phyloP scores from a whole-genome alignment of 306 rosid genomes.

The Trichosanthes cucumerina region DNA sequence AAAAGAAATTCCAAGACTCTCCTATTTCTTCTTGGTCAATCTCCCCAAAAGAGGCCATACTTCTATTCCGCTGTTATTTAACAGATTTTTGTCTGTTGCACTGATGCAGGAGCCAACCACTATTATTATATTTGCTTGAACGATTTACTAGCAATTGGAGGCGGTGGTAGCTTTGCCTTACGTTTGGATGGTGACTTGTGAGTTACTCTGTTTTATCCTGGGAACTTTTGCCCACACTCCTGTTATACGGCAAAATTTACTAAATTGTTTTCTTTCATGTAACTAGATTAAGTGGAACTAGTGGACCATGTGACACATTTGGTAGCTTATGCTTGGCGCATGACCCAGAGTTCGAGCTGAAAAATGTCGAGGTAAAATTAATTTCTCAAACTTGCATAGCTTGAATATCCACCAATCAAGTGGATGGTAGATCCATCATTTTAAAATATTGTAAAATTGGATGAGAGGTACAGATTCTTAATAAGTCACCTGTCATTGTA shows the following conservation, averaged over 20 bases:
- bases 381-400: neutral
- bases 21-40: neutral
- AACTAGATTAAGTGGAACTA: conserved; percentile 73
- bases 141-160: conserved; percentile 83
- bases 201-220: conserved; percentile 21
- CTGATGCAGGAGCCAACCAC: conserved; percentile 60
- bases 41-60: neutral
- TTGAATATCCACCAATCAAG: neutral
- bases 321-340: conserved; percentile 82
- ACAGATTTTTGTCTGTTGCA: neutral
- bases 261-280: conserved; percentile 14
- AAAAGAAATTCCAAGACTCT: neutral
- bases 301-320: conserved; percentile 84
- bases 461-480: neutral
- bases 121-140: conserved; percentile 63
- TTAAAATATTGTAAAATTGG: neutral
- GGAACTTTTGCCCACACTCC: neutral
- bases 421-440: conserved; percentile 6
- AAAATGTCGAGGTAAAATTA: conserved; percentile 74
- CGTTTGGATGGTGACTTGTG: conserved; percentile 87
- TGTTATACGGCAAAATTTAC: neutral
- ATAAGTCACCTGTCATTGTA: neutral
- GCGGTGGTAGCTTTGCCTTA: conserved; percentile 84
- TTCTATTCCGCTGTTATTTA: neutral
- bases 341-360: conserved; percentile 73